Conservation (phyloP, 345 rosid species). For the Arabis alpina region DNA sequence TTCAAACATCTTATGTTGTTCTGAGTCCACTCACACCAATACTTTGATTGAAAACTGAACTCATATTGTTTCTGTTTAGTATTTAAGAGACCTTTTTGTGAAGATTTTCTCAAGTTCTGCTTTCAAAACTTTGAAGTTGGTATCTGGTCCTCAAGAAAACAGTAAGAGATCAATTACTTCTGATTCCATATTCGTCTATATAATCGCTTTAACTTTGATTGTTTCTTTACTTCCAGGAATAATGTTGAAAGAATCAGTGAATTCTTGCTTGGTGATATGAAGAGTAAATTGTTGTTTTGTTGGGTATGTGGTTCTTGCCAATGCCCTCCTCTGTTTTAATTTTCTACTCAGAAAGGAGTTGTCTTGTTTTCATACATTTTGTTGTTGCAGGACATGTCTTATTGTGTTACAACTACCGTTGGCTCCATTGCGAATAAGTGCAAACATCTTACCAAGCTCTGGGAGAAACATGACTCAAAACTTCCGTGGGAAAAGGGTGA, state of each 20-base stretch:
- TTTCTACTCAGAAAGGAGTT: background rate
- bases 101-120: conserved; percentile 58
- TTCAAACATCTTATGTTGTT: background rate
- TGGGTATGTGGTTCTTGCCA: conserved; percentile 59
- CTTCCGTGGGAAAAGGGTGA: too few species aligned
- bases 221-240: too few species aligned
- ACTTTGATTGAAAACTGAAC: background rate
- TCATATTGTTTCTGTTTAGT: conserved; percentile 44
- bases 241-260: too few species aligned
- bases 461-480: conserved; percentile 71
- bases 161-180: conserved; percentile 17
- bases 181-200: background rate
- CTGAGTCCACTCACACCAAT: background rate
- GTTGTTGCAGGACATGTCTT: conserved; percentile 62
- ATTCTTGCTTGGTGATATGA: too few species aligned
- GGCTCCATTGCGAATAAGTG: conserved; percentile 68
- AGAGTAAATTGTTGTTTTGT: too few species aligned
- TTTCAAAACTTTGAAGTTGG: conserved; percentile 68
- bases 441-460: conserved; percentile 70
- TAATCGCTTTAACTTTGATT: too few species aligned
- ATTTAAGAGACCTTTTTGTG: conserved; percentile 56
- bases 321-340: conserved; percentile 19
- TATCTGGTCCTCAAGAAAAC: conserved; percentile 60
- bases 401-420: conserved; percentile 61
- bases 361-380: background rate